phyloP scores from a whole-genome alignment of 106 monocot species.

The Dendrobium chrysotoxum region DNA sequence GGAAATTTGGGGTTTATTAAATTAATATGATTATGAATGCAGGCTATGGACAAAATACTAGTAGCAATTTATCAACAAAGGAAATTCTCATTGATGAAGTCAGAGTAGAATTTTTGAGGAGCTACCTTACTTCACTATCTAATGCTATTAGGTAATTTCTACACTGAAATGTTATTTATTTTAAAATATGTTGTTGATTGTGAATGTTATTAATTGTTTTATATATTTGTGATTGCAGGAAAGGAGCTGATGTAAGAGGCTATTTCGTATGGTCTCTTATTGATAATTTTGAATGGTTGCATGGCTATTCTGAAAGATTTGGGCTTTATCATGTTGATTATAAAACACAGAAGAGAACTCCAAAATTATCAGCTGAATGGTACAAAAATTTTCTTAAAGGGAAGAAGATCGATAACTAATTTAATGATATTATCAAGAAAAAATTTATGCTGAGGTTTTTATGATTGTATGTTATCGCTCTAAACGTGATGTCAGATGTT shows the following conservation, averaged over 20 bases:
- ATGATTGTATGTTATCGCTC: too few relatives aligned
- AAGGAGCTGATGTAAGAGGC: conserved; percentile 50
- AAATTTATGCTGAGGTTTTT: too few relatives aligned
- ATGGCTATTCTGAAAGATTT: conserved; percentile 34
- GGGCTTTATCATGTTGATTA: conserved; percentile 39
- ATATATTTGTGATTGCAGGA: conserved; percentile 8
- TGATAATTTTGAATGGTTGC: conserved; percentile 45
- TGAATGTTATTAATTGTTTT: not conserved
- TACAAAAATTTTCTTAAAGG: conserved; percentile 29
- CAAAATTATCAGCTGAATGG: conserved; percentile 40
- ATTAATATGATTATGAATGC: not conserved
- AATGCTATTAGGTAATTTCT: conserved; percentile 28
- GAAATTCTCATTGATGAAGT: conserved; percentile 27
- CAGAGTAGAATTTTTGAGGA: conserved; percentile 25
- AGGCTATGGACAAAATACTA: conserved; percentile 35
- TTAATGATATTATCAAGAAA: too few relatives aligned
- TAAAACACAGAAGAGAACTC: conserved; percentile 26
- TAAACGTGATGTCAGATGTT: too few relatives aligned
- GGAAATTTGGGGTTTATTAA: not conserved
- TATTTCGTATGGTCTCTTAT: conserved; percentile 41
- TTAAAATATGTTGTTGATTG: not conserved
- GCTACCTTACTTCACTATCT: conserved; percentile 29
- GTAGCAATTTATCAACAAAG: not conserved
- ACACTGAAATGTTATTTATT: not conserved
- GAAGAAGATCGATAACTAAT: not conserved